phyloP scores from a whole-genome alignment of 108 stramenopile species.

The Aurantiochytrium sp. region DNA sequence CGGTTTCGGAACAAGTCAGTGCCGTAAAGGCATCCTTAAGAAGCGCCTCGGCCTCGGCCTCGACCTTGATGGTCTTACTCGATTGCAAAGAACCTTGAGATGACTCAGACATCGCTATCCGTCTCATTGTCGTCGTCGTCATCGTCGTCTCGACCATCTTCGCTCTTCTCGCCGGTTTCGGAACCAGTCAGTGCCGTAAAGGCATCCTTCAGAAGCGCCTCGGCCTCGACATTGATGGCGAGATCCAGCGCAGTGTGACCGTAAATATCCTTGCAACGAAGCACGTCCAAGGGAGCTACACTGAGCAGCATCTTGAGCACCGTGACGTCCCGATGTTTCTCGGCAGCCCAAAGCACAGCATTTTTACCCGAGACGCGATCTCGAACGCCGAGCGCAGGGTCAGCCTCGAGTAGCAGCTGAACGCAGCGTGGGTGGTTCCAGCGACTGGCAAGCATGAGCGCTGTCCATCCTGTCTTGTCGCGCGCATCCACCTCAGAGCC shows the following conservation, averaged over 20 bases:
- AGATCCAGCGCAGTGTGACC: background rate
- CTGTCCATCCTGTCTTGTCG: conserved; percentile 3
- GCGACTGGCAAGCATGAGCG: background rate
- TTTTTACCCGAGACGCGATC: background rate
- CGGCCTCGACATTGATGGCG: background rate
- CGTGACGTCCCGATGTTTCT: background rate
- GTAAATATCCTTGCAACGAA: background rate
- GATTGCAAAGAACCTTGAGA: no score
- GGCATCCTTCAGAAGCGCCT: background rate
- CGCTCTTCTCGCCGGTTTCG: background rate
- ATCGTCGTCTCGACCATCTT: background rate
- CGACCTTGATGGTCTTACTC: background rate
- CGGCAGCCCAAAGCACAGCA: background rate
- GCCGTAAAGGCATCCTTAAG: background rate
- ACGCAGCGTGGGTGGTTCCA: background rate
- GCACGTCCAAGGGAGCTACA: background rate
- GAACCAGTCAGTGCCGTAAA: background rate
- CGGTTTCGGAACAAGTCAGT: no score
- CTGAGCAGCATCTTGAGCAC: background rate
- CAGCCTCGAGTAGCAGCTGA: background rate
- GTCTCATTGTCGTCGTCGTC: background rate
- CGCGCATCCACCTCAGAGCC: background rate
- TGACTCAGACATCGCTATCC: background rate
- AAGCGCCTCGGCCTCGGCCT: background rate
- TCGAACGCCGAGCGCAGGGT: background rate